Conservation (phyloP, 371 early-diverging fungal genomes). For the Mortierella sp. region DNA sequence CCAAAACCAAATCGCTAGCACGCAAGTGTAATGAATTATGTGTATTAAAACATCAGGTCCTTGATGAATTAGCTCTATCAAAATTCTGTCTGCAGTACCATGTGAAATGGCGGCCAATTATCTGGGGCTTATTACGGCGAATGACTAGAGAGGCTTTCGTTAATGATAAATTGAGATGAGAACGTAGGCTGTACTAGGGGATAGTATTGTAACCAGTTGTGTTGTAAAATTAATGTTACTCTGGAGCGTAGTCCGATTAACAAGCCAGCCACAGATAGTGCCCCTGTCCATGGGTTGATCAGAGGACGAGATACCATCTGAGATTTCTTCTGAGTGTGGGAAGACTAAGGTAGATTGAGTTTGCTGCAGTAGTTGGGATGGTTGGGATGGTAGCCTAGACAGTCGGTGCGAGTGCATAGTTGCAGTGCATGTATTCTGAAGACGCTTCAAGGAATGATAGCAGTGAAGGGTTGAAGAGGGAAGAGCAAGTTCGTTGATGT, state of each 20-base stretch:
- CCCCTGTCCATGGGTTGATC: background rate
- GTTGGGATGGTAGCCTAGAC: constrained; percentile 11
- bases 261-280: constrained; percentile 36
- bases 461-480: background rate
- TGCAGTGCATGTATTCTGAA: background rate
- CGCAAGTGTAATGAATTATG: background rate
- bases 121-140: constrained; percentile 1
- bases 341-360: constrained; percentile 9
- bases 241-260: constrained; percentile 21
- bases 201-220: background rate
- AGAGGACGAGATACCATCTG: background rate
- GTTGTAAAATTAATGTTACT: constrained; percentile 6
- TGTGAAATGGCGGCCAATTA: constrained; percentile 25
- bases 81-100: constrained; percentile 7
- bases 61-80: background rate
- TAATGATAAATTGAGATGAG: background rate
- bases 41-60: background rate
- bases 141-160: constrained; percentile 19
- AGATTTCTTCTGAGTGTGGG: background rate
- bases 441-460: background rate
- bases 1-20: constrained; percentile 22
- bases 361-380: background rate
- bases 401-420: constrained; percentile 11
- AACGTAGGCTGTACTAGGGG: background rate
- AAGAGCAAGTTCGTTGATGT: background rate